A percentile compares a stretch with the other conserved stretches of the same genome.
Evolutionary conservation across 352 stramenopile genomes (phyloP).

Genomic region (Nothophytophthora sp.): DNA sequence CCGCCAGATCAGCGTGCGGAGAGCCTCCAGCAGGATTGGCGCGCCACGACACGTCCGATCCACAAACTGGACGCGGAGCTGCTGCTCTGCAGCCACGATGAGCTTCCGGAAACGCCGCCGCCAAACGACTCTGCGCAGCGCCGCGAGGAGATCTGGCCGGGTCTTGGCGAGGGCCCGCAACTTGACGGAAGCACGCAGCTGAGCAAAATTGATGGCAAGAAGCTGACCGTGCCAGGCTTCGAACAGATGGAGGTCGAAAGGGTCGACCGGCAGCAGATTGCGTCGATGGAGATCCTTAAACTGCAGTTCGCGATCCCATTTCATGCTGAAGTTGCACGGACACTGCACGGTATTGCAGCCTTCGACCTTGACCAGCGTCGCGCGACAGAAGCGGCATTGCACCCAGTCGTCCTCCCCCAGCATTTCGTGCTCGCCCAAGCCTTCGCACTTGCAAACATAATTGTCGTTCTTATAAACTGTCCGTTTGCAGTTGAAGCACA

Average conservation of each 20-base stretch:
- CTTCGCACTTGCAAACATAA: conserved; percentile 10
- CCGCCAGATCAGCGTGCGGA: conserved; percentile 15
- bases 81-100: conserved; percentile 1
- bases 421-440: conserved; percentile 12
- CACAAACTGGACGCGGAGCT: conserved; percentile 12
- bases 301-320: conserved; percentile 24
- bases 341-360: conserved; percentile 42
- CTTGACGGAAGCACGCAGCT: not conserved
- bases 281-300: conserved; percentile 15
- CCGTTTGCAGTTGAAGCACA: conserved; percentile 64
- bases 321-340: conserved; percentile 40
- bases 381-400: conserved; percentile 40
- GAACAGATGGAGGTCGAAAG: conserved; percentile 27
- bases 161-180: conserved; percentile 8
- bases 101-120: conserved; percentile 9
- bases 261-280: conserved; percentile 33
- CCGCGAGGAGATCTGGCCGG: conserved; percentile 2
- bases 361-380: conserved; percentile 54
- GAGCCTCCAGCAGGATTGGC: conserved; percentile 6
- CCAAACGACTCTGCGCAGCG: conserved; percentile 20
- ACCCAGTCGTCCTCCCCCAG: conserved; percentile 22
- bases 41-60: conserved; percentile 3
- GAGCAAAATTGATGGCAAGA: not conserved
- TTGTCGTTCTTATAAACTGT: conserved; percentile 20
- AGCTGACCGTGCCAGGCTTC: conserved; percentile 19